Evolutionary conservation across 2,329 filamentous ascomycete genomes (phyloP).

Genomic region (Colletotrichum sp.): DNA sequence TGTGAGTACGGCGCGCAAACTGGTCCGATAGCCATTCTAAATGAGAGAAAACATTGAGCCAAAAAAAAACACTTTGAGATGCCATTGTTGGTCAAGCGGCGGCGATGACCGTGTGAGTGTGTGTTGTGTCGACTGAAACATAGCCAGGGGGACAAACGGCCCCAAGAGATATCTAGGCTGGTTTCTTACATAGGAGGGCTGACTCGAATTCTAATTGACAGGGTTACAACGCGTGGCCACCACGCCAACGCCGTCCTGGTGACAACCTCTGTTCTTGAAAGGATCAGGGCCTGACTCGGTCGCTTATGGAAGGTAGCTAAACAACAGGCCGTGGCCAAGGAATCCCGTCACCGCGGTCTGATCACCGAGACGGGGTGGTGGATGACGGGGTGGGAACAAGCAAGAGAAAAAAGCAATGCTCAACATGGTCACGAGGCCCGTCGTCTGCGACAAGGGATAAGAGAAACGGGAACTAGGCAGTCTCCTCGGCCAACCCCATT

Average conservation of each 20-base stretch:
- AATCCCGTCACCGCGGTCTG: background rate
- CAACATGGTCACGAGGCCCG: conserved; percentile 2
- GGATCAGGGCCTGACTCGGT: background rate
- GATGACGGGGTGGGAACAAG: background rate
- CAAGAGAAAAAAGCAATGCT: background rate
- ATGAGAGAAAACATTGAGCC: background rate
- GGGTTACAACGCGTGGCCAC: background rate
- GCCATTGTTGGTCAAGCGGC: background rate
- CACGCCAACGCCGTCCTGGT: background rate
- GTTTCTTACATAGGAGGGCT: background rate
- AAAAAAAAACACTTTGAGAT: background rate
- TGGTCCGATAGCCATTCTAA: background rate
- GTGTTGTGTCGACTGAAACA: conserved; percentile 10
- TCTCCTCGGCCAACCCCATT: background rate
- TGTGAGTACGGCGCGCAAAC: background rate
- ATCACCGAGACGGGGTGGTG: background rate
- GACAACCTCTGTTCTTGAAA: background rate
- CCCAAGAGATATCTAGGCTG: background rate
- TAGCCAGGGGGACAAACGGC: background rate
- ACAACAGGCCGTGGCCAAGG: background rate
- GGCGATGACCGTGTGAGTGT: background rate
- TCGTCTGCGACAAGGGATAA: conserved; percentile 7
- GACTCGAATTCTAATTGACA: background rate
- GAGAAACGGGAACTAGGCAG: background rate
- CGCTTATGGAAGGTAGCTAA: background rate